A percentile compares a stretch with the other conserved stretches of the same genome.
Conservation (phyloP, 768 basidiomycete species). For the Leccinum truebloodii region DNA sequence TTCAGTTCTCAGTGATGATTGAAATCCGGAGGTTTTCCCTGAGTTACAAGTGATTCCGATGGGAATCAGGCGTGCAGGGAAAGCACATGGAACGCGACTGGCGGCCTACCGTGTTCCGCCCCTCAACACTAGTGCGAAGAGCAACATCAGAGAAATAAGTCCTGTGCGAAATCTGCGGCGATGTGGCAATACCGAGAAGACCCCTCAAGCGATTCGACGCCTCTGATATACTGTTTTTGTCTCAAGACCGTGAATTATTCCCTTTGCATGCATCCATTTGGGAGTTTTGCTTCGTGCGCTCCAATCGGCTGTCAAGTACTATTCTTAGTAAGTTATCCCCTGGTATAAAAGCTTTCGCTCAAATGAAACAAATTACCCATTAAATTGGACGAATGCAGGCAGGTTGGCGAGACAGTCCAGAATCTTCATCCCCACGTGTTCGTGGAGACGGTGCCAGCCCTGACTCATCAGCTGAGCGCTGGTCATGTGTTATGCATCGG, state of each 20-base stretch:
- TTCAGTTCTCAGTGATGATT: too few relatives aligned
- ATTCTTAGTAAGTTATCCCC: background rate
- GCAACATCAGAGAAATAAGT: background rate
- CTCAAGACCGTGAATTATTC: background rate
- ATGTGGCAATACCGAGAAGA: constrained; percentile 3
- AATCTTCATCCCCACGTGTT: constrained; percentile 1
- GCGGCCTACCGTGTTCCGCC: background rate
- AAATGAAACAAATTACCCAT: constrained; percentile 1
- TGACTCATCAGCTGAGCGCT: background rate
- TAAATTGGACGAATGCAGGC: background rate
- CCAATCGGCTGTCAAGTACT: background rate
- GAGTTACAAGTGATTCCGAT: constrained; percentile 3
- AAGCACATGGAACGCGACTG: constrained; percentile 7
- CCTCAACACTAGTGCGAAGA: background rate
- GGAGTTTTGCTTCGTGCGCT: background rate
- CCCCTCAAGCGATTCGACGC: background rate
- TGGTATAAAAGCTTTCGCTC: background rate
- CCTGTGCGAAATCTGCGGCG: background rate
- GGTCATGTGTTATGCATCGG: constrained; percentile 5
- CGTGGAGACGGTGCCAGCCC: constrained; percentile 1
- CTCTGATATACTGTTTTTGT: background rate
- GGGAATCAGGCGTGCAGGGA: constrained; percentile 6
- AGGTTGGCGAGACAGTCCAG: background rate
- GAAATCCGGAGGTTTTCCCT: background rate
- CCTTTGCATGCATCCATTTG: background rate